Conservation (phyloP, 495 filamentous ascomycete genomes). For the Niebla homalea region DNA sequence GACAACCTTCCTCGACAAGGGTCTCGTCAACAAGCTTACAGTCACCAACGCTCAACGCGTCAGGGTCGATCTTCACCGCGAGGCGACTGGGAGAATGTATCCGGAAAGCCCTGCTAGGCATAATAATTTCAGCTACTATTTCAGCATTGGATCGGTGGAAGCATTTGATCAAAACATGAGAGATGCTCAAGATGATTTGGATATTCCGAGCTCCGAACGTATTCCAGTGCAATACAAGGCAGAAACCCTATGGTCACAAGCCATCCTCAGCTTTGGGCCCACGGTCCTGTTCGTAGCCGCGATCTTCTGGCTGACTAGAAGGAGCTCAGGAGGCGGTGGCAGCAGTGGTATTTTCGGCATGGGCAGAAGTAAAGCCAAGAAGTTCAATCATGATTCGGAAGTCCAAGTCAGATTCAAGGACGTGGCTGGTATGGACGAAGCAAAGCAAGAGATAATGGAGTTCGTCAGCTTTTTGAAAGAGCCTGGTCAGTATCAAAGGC, state of each 20-base stretch:
- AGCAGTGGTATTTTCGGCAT: constrained; percentile 87
- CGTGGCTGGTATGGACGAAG: constrained; percentile 97
- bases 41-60: constrained; percentile 63
- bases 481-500: constrained; percentile 75
- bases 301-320: constrained; percentile 57
- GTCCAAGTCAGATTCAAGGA: constrained; percentile 95
- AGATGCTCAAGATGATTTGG: constrained; percentile 71
- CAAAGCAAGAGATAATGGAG: constrained; percentile 97
- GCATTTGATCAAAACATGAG: constrained; percentile 82
- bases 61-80: constrained; percentile 70
- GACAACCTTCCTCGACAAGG: constrained; percentile 86
- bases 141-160: constrained; percentile 89
- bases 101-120: constrained; percentile 66
- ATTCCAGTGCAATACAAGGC: constrained; percentile 83
- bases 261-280: constrained; percentile 61
- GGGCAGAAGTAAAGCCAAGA: constrained; percentile 85
- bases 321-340: constrained; percentile 46
- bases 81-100: constrained; percentile 62
- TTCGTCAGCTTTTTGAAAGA: constrained; percentile 93
- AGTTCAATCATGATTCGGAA: constrained; percentile 91
- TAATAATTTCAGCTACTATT: constrained; percentile 71
- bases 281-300: constrained; percentile 74
- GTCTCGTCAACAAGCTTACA: constrained; percentile 83
- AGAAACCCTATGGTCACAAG: constrained; percentile 52
- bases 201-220: constrained; percentile 67